phyloP scores from a whole-genome alignment of 176 grass and related monocot genomes.

The Elymus sibiricus region DNA sequence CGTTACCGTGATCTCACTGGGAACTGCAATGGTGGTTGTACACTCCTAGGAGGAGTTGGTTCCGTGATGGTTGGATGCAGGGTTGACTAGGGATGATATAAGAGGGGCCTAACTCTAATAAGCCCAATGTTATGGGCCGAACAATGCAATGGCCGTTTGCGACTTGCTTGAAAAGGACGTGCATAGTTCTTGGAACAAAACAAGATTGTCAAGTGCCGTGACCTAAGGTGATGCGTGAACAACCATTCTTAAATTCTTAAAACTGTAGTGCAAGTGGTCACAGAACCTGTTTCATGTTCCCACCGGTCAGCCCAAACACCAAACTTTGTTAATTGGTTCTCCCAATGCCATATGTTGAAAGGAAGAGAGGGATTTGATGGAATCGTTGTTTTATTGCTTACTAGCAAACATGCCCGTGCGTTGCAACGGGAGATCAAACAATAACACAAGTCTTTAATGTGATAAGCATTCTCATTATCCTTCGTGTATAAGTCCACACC shows the following conservation, averaged over 20 bases:
- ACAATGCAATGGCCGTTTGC: neutral
- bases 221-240: constrained; percentile 27
- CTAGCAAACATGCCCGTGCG: too few relatives aligned
- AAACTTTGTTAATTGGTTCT: neutral
- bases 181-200: neutral
- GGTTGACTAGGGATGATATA: neutral
- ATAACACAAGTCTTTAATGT: too few relatives aligned
- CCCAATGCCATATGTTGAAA: too few relatives aligned
- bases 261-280: neutral
- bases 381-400: too few relatives aligned
- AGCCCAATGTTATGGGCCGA: neutral
- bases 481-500: too few relatives aligned
- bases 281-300: neutral
- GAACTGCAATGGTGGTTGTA: too few relatives aligned
- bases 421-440: too few relatives aligned
- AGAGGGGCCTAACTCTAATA: neutral
- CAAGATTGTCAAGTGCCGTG: neutral
- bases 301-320: neutral
- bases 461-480: too few relatives aligned
- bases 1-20: too few relatives aligned
- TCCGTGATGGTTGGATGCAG: too few relatives aligned
- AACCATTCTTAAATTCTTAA: neutral
- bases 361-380: too few relatives aligned
- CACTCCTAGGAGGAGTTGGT: too few relatives aligned
- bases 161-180: constrained; percentile 16